Percentiles rank a stretch among this genome's conserved stretches.
Conservation (phyloP, 495 filamentous ascomycete species). For the Penicillium pulvis region DNA sequence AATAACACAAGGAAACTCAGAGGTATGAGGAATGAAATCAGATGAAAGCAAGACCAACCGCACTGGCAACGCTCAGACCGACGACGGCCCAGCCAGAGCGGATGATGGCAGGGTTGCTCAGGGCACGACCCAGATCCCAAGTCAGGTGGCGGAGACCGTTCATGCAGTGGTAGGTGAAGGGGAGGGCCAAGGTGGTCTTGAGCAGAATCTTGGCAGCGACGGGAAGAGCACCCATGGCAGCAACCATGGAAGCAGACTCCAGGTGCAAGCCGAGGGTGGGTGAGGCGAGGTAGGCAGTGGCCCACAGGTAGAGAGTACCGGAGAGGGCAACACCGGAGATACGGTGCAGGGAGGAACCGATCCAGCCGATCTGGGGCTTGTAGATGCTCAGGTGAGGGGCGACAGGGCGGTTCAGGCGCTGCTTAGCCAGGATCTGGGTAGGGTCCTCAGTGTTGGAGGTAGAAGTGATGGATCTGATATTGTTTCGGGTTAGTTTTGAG, state of each 20-base stretch:
- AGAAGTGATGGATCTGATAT: conserved; percentile 53
- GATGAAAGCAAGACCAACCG: conserved; percentile 61
- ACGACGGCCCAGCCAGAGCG: conserved; percentile 75
- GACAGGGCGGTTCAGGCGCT: conserved; percentile 83
- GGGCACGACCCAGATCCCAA: conserved; percentile 75
- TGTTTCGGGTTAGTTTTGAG: conserved; percentile 17
- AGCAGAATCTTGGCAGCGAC: conserved; percentile 65
- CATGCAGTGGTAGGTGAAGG: conserved; percentile 83
- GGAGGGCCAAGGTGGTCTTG: conserved; percentile 74
- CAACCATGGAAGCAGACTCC: conserved; percentile 76
- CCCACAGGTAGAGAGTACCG: conserved; percentile 80
- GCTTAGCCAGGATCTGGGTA: conserved; percentile 73
- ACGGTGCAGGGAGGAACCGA: conserved; percentile 71
- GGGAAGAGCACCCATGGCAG: conserved; percentile 74
- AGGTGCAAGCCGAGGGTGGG: conserved; percentile 84
- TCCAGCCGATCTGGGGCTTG: conserved; percentile 85
- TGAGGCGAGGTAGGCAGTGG: conserved; percentile 77
- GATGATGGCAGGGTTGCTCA: conserved; percentile 71
- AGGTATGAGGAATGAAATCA: conserved; percentile 35
- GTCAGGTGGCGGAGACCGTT: conserved; percentile 90
- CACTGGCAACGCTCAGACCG: conserved; percentile 63
- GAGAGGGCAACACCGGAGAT: conserved; percentile 75
- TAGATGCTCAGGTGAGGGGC: conserved; percentile 91
- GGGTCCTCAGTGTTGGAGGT: conserved; percentile 59
- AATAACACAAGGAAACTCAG: conserved; percentile 44